phyloP scores from a whole-genome alignment of 2,329 filamentous ascomycete species.

The Cucurbitaria berberidis region DNA sequence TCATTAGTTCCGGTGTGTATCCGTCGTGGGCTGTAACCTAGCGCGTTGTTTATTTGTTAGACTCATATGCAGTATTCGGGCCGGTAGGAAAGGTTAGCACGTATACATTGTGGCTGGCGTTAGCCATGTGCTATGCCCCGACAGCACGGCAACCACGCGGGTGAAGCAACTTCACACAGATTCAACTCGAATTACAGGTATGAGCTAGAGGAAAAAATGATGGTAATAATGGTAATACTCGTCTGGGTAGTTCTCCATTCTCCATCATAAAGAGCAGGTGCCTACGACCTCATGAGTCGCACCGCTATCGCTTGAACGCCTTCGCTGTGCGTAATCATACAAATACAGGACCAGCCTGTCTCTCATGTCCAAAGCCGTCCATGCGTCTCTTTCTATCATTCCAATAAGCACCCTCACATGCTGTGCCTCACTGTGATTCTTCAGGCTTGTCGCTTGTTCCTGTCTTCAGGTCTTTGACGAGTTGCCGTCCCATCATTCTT shows the following conservation, averaged over 20 bases:
- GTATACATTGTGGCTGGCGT: too few relatives aligned
- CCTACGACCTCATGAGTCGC: neutral
- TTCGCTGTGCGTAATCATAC: neutral
- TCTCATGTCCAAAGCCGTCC: neutral
- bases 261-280: neutral
- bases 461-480: slow-evolving; percentile 27
- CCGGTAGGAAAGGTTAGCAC: too few relatives aligned
- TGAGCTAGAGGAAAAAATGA: too few relatives aligned
- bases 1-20: too few relatives aligned
- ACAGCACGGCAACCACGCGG: too few relatives aligned
- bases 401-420: too few relatives aligned
- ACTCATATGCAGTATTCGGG: too few relatives aligned
- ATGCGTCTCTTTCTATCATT: neutral
- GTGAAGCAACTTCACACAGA: neutral
- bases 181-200: neutral
- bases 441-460: slow-evolving; percentile 6
- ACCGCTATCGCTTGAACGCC: neutral
- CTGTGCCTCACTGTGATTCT: too few relatives aligned
- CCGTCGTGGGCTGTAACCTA: too few relatives aligned
- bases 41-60: too few relatives aligned
- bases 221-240: too few relatives aligned
- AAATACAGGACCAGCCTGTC: neutral
- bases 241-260: neutral
- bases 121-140: too few relatives aligned
- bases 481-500: slow-evolving; percentile 35